Base-by-base conservation (phyloP, 768 basidiomycete genomes). In the Neoboletus subvelutipes region DNA sequence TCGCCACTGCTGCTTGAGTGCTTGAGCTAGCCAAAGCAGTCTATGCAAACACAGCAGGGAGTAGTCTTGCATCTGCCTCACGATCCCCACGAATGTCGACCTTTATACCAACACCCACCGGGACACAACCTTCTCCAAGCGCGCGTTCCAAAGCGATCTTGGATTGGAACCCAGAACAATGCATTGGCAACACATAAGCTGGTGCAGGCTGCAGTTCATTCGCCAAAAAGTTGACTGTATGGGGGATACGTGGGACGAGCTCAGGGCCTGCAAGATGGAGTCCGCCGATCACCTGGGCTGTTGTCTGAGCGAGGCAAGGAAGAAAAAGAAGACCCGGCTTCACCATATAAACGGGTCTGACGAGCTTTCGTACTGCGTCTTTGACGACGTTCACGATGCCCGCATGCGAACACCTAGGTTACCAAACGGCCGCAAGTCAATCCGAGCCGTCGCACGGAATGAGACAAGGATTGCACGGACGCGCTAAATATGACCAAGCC, bases 401-500 rank as follows among this genome's bases (percentile, higher is more conserved):
- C 4, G 92, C 91, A 72, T 93, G 91, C 7, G 84, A 85, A 61
- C 84, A 86, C 29, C 82, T 83, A 43, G 51, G 18, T 46, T 31
- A 18, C 20, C 47, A 17, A 49, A 43, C 2, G 28, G 37, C 45
- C 24, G 13, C 28, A 26, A 1, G 29, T 54, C 20, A 43, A 48
- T 50, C 37, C 26, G 20, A 47, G 31, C 24, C 3, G n/a, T 28
- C 11, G 28, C 37, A 18, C 18, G 26, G 9, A 52, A 49, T 17
- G 17, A 54, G 11, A 43, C 11, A n/a, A 28, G 48, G 41, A 15
- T 40, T 22, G 34, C 12, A 79, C 90, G 70, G 57, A 90, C 86
- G 92, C 85, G 75, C 88, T 92, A 71, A 94, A 92, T 54, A 94
- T 78, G 24, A 93, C 80, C 52, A 93, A 71, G 1, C 92, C 92